Conservation (phyloP, 1,284 basidiomycete species). For the Microbotryum saponariae region DNA sequence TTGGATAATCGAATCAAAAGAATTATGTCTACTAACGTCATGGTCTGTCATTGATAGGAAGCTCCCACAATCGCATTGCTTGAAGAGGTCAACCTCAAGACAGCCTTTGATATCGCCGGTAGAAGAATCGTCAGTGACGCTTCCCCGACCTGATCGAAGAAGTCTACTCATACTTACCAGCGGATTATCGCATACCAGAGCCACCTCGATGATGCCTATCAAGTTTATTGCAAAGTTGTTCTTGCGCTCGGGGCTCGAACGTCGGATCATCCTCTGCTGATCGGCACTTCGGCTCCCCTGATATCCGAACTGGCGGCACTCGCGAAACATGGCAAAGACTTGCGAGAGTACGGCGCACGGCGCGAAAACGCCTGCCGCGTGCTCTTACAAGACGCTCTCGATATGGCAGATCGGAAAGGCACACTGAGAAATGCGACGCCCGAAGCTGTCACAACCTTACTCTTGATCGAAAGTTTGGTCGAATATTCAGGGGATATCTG, state of each 20-base stretch:
- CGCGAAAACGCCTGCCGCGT: not conserved
- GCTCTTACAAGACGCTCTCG: not conserved
- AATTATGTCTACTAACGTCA: too few species aligned
- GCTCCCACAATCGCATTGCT: too few species aligned
- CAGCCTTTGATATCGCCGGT: too few species aligned
- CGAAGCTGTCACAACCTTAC: constrained; percentile 6
- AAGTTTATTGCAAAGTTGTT: constrained; percentile 1
- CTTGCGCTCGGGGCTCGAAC: constrained; percentile 10
- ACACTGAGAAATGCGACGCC: not conserved
- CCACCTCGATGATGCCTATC: constrained; percentile 3
- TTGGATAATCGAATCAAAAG: too few species aligned
- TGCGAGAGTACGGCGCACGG: not conserved
- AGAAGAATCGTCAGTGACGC: too few species aligned
- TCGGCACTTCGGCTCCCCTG: constrained; percentile 1
- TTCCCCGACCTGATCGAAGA: too few species aligned
- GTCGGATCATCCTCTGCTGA: constrained; percentile 3
- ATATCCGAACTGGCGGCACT: not conserved
- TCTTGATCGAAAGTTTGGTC: constrained; percentile 5
- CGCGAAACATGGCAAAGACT: not conserved
- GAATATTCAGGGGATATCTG: not conserved
- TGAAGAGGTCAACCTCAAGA: too few species aligned
- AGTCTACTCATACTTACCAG: too few species aligned
- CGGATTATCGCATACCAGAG: too few species aligned
- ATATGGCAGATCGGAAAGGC: constrained; percentile 5
- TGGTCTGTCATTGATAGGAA: too few species aligned